These are phyloP conservation scores for Apiotrichum domesticum DNA, from an alignment of 1,284 basidiomycete species.

Conservation along the genomic window DNA sequence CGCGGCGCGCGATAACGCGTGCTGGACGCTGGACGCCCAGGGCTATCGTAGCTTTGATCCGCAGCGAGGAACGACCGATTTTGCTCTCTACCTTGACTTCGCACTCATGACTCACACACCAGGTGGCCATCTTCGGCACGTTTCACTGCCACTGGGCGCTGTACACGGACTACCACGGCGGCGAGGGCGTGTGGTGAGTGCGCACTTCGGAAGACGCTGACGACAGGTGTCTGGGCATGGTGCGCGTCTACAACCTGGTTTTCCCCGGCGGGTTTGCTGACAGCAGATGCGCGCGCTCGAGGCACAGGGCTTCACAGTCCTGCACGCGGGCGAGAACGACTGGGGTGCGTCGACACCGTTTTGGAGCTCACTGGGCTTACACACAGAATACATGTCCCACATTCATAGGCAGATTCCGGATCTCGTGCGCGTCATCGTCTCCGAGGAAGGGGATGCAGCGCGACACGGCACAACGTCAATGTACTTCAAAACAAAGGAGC, in stretches of 20 bases:
- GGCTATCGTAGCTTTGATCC: no score
- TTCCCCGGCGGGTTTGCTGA: background rate
- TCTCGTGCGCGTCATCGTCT: constrained; percentile 18
- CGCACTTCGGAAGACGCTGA: background rate
- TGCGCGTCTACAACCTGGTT: background rate
- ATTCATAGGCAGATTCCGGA: constrained; percentile 25
- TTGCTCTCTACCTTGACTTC: no score
- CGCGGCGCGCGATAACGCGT: no score
- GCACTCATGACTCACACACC: background rate
- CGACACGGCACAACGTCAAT: constrained; percentile 3
- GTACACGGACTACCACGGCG: constrained; percentile 9
- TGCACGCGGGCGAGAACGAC: constrained; percentile 19
- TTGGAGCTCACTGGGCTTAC: background rate
- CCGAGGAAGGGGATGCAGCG: constrained; percentile 1
- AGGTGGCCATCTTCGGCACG: constrained; percentile 4
- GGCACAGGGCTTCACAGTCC: constrained; percentile 22
- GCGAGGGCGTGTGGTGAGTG: constrained; percentile 4
- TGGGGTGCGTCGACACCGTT: constrained; percentile 16
- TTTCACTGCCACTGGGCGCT: constrained; percentile 13
- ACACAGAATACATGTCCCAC: constrained; percentile 21
- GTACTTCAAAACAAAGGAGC: constrained; percentile 13
- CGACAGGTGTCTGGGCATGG: constrained; percentile 1
- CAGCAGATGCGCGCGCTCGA: constrained; percentile 6
- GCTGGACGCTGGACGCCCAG: no score
- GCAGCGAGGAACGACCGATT: no score